phyloP scores from a whole-genome alignment of 768 basidiomycete genomes.

The Mycena galopus region DNA sequence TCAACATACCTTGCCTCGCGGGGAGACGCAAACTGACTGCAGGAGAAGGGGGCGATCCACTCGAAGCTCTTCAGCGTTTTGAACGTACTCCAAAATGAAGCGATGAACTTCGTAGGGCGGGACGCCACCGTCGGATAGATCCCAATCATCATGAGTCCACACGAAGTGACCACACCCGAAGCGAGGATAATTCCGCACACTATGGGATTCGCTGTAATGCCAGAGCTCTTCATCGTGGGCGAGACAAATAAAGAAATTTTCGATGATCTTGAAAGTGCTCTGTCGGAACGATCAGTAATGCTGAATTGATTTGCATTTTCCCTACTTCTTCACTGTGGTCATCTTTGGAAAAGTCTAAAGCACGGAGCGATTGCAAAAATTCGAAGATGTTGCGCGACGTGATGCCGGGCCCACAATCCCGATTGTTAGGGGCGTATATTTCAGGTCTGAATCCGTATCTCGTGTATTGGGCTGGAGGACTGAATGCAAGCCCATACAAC shows the following conservation, averaged over 20 bases:
- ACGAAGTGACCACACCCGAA: conserved; percentile 37
- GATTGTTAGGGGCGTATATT: conserved; percentile 9
- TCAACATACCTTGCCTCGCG: conserved; percentile 22
- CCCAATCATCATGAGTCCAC: conserved; percentile 41
- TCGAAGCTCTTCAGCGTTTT: conserved; percentile 42
- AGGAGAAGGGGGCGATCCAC: conserved; percentile 38
- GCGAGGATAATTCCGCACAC: conserved; percentile 18
- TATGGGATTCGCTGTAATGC: conserved; percentile 12
- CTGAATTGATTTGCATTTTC: too few relatives aligned
- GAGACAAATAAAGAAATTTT: conserved; percentile 42
- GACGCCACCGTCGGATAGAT: neutral
- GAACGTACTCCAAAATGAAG: conserved; percentile 43
- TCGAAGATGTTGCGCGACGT: neutral
- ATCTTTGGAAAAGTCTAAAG: neutral
- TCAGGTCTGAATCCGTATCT: conserved; percentile 2
- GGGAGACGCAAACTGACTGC: neutral
- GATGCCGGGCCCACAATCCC: neutral
- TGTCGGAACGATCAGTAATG: conserved; percentile 3
- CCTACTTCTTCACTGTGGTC: conserved; percentile 24
- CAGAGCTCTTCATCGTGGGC: conserved; percentile 41
- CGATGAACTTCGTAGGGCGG: conserved; percentile 26
- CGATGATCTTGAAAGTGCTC: conserved; percentile 34
- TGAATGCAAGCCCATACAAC: conserved; percentile 1
- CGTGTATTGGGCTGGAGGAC: neutral
- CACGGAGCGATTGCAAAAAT: neutral